A percentile compares a stretch with the other conserved stretches of the same genome.
Evolutionary conservation across 2,329 filamentous ascomycete species (phyloP).

Genomic region (Trichoderma pleuroti): DNA sequence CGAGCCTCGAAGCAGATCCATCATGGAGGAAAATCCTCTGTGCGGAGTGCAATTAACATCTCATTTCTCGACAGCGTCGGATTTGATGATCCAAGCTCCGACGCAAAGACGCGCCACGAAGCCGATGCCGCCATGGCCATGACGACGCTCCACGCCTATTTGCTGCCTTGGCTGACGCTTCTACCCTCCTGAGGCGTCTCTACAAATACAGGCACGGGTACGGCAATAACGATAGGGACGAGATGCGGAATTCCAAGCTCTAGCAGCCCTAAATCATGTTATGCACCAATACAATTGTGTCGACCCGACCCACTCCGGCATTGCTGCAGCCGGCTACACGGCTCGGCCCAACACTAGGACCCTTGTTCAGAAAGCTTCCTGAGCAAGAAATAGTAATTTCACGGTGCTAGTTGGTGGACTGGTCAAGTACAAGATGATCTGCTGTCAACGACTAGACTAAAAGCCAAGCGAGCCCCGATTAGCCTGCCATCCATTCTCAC

Average conservation of each 20-base stretch:
- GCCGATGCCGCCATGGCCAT: not conserved
- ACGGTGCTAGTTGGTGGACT: not conserved
- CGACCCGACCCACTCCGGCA: slow-evolving; percentile 10
- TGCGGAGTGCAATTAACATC: not conserved
- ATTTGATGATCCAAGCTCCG: not conserved
- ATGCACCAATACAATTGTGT: slow-evolving; percentile 2
- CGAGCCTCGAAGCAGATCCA: not conserved
- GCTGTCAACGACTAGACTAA: slow-evolving; percentile 8
- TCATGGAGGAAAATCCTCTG: not conserved
- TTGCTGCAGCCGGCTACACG: slow-evolving; percentile 18
- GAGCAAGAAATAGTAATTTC: slow-evolving; percentile 16
- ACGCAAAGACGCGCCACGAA: not conserved
- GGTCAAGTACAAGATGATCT: slow-evolving; percentile 1
- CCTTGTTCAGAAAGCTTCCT: slow-evolving; percentile 14
- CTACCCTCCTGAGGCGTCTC: not conserved
- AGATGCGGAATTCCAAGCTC: not conserved
- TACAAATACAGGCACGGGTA: not conserved
- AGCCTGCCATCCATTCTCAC: not conserved
- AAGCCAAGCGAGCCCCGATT: not conserved
- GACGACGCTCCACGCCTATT: not conserved
- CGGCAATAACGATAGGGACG: not conserved
- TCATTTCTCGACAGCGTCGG: not conserved
- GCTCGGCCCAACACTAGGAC: slow-evolving; percentile 19
- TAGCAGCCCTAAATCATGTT: slow-evolving; percentile 8
- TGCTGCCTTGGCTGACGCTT: not conserved